A percentile compares a stretch with the other conserved stretches of the same genome.
These are phyloP conservation scores for Borovskyia barvae DNA, from an alignment of 208 protist genomes.

Conservation along the genomic window DNA sequence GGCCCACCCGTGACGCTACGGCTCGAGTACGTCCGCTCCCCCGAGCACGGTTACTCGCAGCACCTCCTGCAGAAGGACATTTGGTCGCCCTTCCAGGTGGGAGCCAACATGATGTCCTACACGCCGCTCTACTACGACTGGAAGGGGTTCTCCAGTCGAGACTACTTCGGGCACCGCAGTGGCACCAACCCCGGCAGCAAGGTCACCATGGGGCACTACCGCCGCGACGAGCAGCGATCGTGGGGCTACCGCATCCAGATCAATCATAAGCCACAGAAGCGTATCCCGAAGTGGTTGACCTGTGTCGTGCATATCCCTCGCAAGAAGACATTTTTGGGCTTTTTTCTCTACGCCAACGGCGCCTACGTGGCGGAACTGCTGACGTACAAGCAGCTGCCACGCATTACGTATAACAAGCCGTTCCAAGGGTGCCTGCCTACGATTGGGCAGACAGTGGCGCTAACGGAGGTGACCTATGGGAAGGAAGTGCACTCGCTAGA, in stretches of 20 bases:
- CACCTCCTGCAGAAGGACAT: conserved; percentile 86
- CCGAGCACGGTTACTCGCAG: conserved; percentile 82
- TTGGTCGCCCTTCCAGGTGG: conserved; percentile 92
- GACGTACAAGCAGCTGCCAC: conserved; percentile 92
- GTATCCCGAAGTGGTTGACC: conserved; percentile 90
- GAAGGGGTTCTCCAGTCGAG: conserved; percentile 80
- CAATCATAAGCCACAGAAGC: conserved; percentile 90
- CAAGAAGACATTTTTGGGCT: conserved; percentile 82
- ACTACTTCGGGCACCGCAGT: conserved; percentile 89
- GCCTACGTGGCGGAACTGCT: conserved; percentile 90
- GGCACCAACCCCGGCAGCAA: conserved; percentile 89
- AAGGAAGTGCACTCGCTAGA: conserved; percentile 91
- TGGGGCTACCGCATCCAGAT: conserved; percentile 80
- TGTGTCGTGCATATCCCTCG: conserved; percentile 82
- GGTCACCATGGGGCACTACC: conserved; percentile 82
- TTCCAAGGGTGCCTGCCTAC: conserved; percentile 87
- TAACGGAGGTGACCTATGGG: conserved; percentile 89
- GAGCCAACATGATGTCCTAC: conserved; percentile 82
- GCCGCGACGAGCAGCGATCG: conserved; percentile 70
- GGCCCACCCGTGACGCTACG: conserved; percentile 84
- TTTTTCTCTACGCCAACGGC: conserved; percentile 91
- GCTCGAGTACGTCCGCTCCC: conserved; percentile 88
- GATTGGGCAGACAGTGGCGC: conserved; percentile 85
- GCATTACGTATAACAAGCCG: conserved; percentile 86
- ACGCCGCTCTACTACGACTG: conserved; percentile 92